These are phyloP conservation scores for Viola odorata DNA, from an alignment of 345 rosid species.

Conservation along the genomic window DNA sequence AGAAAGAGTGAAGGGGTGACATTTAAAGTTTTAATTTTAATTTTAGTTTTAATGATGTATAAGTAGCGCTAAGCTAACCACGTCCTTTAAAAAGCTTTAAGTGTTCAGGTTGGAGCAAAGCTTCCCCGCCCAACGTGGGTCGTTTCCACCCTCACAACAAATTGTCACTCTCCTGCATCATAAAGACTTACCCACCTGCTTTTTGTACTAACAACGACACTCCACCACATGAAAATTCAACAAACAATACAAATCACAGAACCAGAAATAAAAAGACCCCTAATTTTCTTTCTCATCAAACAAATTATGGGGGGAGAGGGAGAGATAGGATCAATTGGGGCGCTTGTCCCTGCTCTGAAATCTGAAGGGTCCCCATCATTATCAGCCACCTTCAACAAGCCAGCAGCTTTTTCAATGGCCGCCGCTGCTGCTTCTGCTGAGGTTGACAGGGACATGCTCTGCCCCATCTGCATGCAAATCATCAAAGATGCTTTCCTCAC, in stretches of 20 bases:
- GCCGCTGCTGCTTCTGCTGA: conserved; percentile 7
- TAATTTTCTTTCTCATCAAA: background rate
- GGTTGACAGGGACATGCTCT: conserved; percentile 15
- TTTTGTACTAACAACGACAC: background rate
- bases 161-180: background rate
- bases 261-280: no score
- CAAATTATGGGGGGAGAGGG: conserved; percentile 16
- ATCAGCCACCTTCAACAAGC: conserved; percentile 1
- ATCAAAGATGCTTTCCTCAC: conserved; percentile 14
- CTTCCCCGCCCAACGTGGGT: conserved; percentile 33
- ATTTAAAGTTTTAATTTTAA: no score
- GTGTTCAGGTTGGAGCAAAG: background rate
- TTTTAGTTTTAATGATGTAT: no score
- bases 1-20: no score
- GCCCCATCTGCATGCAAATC: conserved; percentile 20
- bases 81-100: background rate
- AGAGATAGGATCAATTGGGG: conserved; percentile 25
- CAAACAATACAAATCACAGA: no score
- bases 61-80: background rate
- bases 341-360: conserved; percentile 23
- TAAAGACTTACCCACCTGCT: background rate
- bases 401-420: background rate
- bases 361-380: conserved; percentile 6
- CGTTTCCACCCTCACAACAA: conserved; percentile 26
- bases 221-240: background rate